Evolutionary conservation across 352 stramenopile genomes (phyloP), one percentile per base, ranked within the genome.

Genomic region (Globisporangium middletonii): DNA sequence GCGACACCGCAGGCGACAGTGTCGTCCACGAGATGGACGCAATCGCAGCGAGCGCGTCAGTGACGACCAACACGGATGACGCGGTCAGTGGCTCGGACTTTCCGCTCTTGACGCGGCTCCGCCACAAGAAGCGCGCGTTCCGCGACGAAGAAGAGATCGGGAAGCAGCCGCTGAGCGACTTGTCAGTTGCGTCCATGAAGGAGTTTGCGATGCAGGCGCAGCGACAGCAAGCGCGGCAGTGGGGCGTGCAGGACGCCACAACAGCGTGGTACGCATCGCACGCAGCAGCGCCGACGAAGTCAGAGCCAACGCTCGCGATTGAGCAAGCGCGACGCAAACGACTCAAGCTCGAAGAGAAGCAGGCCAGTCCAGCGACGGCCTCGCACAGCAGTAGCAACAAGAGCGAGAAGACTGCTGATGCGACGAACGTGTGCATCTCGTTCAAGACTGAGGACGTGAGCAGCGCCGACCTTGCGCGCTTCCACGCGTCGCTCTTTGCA

Each of bases 401-500:
- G 6, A 38, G 33, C 7, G 7, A 12, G 33, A 38, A 38, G 33
- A 38, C 5, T 38, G 33, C 1, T 9, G 33, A 38, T 42, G 65
- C n/a, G 27, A 55, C 26, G 35, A 50, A 67, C 38, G 19, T 88
- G 6, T 74, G 59, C 13, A 72, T 88, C 44, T 64, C 70, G 7
- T 66, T 88, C 57, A 81, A 85, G 18, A 33, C 59, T 28, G 73
- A 83, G 9, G 77, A 88, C 11, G 28, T 74, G 6, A 54, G 66
- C 26, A 44, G 56, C 30, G 63, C 62, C 56, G 68, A 57, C 50
- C 60, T 67, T 41, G 57, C 67, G 13, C 38, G 86, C 18, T 79
- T 90, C 42, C 62, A 67, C 15, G 59, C 54, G 7, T 79, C 67
- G 15, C 50, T 68, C 38, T 65, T 71, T 35, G 59, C 66, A 19